Conservation (phyloP, 768 basidiomycete species). For the Erythrobasidium yunnanense region DNA sequence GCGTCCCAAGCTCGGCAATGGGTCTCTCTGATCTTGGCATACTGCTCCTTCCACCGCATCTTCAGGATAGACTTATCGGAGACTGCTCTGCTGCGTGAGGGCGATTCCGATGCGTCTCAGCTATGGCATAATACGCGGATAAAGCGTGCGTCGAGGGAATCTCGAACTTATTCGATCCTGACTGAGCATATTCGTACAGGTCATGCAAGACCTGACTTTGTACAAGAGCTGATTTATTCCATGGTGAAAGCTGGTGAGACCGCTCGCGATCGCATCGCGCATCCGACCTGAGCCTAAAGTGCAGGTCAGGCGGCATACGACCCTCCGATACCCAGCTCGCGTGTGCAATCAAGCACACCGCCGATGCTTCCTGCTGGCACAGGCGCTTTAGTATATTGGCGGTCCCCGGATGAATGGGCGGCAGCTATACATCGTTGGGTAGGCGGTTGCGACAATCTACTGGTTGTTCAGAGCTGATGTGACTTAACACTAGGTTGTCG, state of each 20-base stretch:
- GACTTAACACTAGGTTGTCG: constrained; percentile 43
- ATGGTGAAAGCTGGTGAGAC: constrained; percentile 40
- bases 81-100: neutral
- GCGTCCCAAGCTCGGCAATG: constrained; percentile 42
- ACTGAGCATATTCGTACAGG: neutral
- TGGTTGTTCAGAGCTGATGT: neutral
- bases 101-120: constrained; percentile 33
- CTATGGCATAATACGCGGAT: constrained; percentile 41
- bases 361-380: constrained; percentile 34
- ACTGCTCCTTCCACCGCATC: constrained; percentile 38
- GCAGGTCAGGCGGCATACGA: constrained; percentile 26
- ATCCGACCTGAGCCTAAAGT: neutral
- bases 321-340: constrained; percentile 37
- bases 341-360: constrained; percentile 34
- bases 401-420: constrained; percentile 45
- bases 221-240: constrained; percentile 9
- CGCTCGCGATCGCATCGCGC: neutral
- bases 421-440: constrained; percentile 44
- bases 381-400: constrained; percentile 41
- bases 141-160: constrained; percentile 36
- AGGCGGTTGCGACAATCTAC: constrained; percentile 19
- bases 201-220: constrained; percentile 11
- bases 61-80: constrained; percentile 39
- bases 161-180: neutral
- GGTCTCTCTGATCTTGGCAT: constrained; percentile 41